phyloP scores from a whole-genome alignment of 148 eudicot genomes.

The Amaranthus palmeri region DNA sequence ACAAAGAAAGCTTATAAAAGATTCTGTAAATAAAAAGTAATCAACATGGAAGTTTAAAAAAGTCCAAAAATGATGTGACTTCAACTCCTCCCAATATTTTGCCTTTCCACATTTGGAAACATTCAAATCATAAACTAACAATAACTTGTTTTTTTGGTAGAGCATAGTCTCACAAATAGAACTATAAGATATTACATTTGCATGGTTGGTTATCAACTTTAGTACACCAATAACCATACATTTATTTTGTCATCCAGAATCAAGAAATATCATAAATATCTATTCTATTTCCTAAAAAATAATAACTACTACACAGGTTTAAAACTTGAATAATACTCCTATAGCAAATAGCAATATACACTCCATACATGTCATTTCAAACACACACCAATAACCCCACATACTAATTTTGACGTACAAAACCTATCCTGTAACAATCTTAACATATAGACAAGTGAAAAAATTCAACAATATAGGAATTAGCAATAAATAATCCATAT shows the following conservation, averaged over 20 bases:
- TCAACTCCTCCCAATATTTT: neutral
- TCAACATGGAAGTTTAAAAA: neutral
- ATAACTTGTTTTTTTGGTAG: neutral
- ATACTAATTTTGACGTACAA: too few relatives aligned
- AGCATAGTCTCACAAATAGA: neutral
- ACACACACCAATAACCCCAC: too few relatives aligned
- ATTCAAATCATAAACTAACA: neutral
- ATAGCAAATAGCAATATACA: too few relatives aligned
- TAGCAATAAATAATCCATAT: too few relatives aligned
- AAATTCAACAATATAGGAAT: too few relatives aligned
- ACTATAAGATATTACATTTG: neutral
- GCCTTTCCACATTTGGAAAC: neutral
- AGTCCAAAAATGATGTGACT: neutral
- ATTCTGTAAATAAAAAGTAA: neutral
- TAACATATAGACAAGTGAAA: too few relatives aligned
- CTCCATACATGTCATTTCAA: too few relatives aligned
- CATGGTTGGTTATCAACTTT: neutral
- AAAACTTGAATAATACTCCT: neutral
- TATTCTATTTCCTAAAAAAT: neutral
- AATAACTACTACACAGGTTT: neutral
- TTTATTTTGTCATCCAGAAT: too few relatives aligned
- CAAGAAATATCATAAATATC: too few relatives aligned
- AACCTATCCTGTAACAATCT: too few relatives aligned
- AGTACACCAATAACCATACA: neutral
- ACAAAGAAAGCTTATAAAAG: neutral